A percentile compares a stretch with the other conserved stretches of the same genome.
phyloP scores from a whole-genome alignment of 768 basidiomycete species.

The Lentinula sp. region DNA sequence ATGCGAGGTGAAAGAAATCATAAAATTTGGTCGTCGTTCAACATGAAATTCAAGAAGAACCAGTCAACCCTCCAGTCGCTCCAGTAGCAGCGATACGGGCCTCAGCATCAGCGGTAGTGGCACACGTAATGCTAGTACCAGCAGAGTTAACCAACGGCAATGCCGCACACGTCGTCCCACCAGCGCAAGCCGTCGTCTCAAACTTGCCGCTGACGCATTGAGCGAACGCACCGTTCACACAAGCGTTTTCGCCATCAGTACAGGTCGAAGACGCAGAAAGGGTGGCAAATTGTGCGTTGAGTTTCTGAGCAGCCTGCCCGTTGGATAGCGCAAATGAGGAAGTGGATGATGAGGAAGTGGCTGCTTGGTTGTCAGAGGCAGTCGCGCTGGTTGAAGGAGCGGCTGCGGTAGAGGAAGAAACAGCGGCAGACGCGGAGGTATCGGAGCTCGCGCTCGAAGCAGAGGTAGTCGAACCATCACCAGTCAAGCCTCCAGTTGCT shows the following conservation, averaged over 20 bases:
- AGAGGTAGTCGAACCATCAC: background rate
- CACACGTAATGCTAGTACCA: slow-evolving; percentile 38
- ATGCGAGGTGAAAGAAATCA: background rate
- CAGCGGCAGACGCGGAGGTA: slow-evolving; percentile 8
- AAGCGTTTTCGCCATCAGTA: slow-evolving; percentile 38
- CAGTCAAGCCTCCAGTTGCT: slow-evolving; percentile 22
- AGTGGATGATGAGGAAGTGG: slow-evolving; percentile 19
- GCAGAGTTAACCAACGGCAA: slow-evolving; percentile 38
- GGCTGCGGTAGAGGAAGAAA: slow-evolving; percentile 12
- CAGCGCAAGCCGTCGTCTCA: slow-evolving; percentile 28
- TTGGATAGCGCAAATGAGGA: slow-evolving; percentile 25
- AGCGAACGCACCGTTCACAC: slow-evolving; percentile 39
- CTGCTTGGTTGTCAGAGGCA: slow-evolving; percentile 11
- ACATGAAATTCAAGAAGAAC: background rate
- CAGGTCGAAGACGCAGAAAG: slow-evolving; percentile 43
- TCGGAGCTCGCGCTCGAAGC: background rate
- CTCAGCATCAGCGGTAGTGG: slow-evolving; percentile 26
- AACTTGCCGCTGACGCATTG: slow-evolving; percentile 49
- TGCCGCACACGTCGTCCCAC: slow-evolving; percentile 28
- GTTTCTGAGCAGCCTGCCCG: slow-evolving; percentile 42
- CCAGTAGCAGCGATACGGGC: slow-evolving; percentile 31
- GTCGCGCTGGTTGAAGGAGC: slow-evolving; percentile 14
- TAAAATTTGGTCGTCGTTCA: too few species aligned
- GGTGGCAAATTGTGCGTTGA: slow-evolving; percentile 45
- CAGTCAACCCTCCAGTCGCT: slow-evolving; percentile 22